Evolutionary conservation across 257 asterid genomes (phyloP).

Genomic region (Scutellaria minor): DNA sequence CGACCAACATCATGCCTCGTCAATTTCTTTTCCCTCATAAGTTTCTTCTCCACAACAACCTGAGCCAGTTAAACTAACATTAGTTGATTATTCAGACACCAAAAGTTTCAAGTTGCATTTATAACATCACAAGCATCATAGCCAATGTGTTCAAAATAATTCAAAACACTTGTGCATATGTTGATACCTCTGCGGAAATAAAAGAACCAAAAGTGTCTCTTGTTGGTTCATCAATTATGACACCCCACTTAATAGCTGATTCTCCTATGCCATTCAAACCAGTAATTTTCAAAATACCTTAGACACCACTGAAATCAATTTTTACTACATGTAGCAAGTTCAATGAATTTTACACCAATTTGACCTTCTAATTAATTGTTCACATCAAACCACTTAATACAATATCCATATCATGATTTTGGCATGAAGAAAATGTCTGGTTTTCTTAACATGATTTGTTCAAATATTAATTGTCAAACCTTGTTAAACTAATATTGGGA

Average conservation of each 20-base stretch:
- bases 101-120: conserved; percentile 12
- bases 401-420: background rate
- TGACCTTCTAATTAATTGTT: background rate
- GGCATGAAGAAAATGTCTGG: background rate
- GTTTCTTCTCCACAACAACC: conserved; percentile 96
- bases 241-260: background rate
- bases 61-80: conserved; percentile 40
- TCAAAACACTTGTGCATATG: background rate
- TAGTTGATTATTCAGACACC: conserved; percentile 11
- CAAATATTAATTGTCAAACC: conserved; percentile 4
- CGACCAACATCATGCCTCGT: conserved; percentile 92
- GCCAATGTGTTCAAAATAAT: background rate
- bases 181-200: conserved; percentile 10
- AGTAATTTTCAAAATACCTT: background rate
- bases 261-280: background rate
- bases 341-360: conserved; percentile 2
- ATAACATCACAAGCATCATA: conserved; percentile 20
- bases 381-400: conserved; percentile 14
- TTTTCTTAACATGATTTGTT: background rate
- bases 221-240: conserved; percentile 10
- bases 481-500: conserved; percentile 3
- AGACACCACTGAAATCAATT: background rate
- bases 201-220: conserved; percentile 2
- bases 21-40: conserved; percentile 72
- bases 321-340: background rate